These are phyloP conservation scores for Microcos paniculata DNA, from an alignment of 345 rosid species.

Conservation along the genomic window DNA sequence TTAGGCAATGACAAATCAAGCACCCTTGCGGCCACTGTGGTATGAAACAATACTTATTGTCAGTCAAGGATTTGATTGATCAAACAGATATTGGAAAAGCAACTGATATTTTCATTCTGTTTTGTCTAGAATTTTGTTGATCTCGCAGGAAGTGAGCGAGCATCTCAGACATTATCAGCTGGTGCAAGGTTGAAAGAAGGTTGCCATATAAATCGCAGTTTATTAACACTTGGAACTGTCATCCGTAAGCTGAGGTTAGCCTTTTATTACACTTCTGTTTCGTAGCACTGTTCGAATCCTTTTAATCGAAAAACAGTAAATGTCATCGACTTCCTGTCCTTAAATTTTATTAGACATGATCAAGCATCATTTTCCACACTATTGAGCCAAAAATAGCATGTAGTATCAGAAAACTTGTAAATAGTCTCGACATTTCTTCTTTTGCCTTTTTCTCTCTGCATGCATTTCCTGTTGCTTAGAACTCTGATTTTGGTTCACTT, in stretches of 20 bases:
- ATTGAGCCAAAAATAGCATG: constrained; percentile 12
- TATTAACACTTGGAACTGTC: constrained; percentile 91
- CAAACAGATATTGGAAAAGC: background rate
- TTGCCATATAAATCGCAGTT: constrained; percentile 91
- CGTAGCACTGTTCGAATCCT: background rate
- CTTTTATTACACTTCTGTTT: background rate
- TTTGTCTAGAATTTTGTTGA: constrained; percentile 74
- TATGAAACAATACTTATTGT: constrained; percentile 22
- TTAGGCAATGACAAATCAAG: constrained; percentile 64
- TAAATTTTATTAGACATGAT: background rate
- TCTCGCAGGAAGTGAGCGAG: constrained; percentile 98
- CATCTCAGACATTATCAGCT: constrained; percentile 86
- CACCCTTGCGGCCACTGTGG: constrained; percentile 82
- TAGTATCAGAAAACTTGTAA: background rate
- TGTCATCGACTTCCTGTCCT: background rate
- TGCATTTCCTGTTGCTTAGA: no score
- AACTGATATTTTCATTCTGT: constrained; percentile 12
- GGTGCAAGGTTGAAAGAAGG: constrained; percentile 94
- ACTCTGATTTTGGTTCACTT: background rate
- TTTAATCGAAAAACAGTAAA: background rate
- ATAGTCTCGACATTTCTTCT: background rate
- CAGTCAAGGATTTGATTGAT: constrained; percentile 8
- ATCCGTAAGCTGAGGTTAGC: constrained; percentile 92
- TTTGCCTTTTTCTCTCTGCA: background rate
- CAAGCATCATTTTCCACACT: background rate